Conservation (phyloP, 1,284 basidiomycete species). For the Heliocybe sulcata region DNA sequence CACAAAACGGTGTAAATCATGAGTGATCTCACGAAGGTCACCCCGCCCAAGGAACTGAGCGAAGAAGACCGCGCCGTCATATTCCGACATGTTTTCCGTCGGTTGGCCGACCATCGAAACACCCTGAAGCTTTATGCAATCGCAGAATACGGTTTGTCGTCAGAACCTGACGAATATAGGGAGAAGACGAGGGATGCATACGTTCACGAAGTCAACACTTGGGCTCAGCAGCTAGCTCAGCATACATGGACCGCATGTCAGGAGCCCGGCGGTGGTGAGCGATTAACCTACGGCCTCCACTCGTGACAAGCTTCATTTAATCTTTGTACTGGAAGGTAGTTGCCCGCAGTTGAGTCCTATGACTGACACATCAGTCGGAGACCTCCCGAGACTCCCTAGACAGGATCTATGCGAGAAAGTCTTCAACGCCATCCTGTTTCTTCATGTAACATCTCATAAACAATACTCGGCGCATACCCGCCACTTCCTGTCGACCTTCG, state of each 20-base stretch:
- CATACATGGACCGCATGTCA: constrained; percentile 41
- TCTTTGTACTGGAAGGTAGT: constrained; percentile 15
- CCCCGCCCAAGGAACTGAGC: constrained; percentile 32
- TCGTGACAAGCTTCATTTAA: neutral
- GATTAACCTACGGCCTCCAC: neutral
- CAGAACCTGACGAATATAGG: constrained; percentile 14
- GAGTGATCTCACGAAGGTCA: constrained; percentile 28
- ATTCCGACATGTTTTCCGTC: constrained; percentile 37
- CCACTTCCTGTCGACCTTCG: constrained; percentile 36
- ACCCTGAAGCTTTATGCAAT: constrained; percentile 31
- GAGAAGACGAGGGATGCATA: constrained; percentile 22
- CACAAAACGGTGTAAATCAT: constrained; percentile 7
- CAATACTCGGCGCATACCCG: constrained; percentile 49
- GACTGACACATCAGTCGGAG: constrained; percentile 37
- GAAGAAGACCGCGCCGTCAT: constrained; percentile 27
- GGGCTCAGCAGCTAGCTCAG: constrained; percentile 38
- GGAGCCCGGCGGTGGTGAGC: constrained; percentile 34
- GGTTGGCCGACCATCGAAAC: constrained; percentile 41
- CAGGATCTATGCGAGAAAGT: constrained; percentile 26
- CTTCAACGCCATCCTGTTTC: constrained; percentile 42
- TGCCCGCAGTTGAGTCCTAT: constrained; percentile 34
- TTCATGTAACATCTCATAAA: constrained; percentile 40
- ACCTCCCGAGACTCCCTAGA: constrained; percentile 33
- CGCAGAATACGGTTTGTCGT: constrained; percentile 26
- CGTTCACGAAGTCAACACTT: constrained; percentile 29